Evolutionary conservation across 176 grass and related monocot species (phyloP).

Genomic region (Aegilops tauschii): DNA sequence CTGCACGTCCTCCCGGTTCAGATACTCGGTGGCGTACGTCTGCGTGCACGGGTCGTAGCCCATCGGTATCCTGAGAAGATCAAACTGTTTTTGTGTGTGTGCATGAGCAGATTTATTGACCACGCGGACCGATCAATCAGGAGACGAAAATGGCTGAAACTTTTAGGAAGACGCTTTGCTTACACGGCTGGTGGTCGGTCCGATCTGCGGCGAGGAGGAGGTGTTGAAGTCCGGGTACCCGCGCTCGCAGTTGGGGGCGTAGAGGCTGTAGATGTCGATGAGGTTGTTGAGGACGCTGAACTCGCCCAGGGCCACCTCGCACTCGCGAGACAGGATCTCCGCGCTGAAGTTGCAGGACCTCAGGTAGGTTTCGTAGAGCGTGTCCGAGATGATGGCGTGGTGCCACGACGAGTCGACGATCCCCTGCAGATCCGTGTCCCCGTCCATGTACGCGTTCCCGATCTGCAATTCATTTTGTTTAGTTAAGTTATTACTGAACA

Average conservation of each 20-base stretch:
- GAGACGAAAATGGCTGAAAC: not conserved
- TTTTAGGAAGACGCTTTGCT: not conserved
- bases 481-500: too few species aligned
- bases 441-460: constrained; percentile 54
- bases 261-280: constrained; percentile 66
- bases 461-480: constrained; percentile 15
- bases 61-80: constrained; percentile 22
- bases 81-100: not conserved
- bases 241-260: constrained; percentile 27
- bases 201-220: not conserved
- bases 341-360: constrained; percentile 45
- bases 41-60: constrained; percentile 46
- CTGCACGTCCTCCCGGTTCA: constrained; percentile 49
- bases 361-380: constrained; percentile 32
- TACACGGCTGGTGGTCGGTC: constrained; percentile 14
- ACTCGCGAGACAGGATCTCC: not conserved
- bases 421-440: constrained; percentile 38
- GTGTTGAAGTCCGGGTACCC: constrained; percentile 39
- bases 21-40: constrained; percentile 28
- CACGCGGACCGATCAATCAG: not conserved
- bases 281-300: constrained; percentile 31
- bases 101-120: not conserved
- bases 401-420: constrained; percentile 52
- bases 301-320: not conserved
- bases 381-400: constrained; percentile 57